Evolutionary conservation across 768 basidiomycete species (phyloP), one percentile per base, ranked within the genome.

Genomic region (Kwoniella botswanensis): DNA sequence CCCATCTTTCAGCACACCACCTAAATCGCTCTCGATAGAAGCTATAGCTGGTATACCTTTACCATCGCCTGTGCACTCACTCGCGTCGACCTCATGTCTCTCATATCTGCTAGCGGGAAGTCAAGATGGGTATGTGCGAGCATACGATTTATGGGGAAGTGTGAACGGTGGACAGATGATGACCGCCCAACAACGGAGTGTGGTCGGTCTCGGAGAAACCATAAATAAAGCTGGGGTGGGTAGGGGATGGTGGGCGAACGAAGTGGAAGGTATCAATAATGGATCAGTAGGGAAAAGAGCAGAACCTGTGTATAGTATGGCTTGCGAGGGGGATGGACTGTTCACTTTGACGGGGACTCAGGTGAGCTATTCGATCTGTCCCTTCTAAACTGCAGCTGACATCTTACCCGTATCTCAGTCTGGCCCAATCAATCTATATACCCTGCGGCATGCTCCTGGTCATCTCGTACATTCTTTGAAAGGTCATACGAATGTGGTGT

Each of bases 401-500:
- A 60, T 63, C 64, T 61, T 26, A 71, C 15, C 22, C 10, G 3
- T 44, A 10, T 75, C 44, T 46, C 44, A 96, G 94, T 87, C 88
- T 74, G 97, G 96, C n/a, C 88, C 90, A 74, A 91, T 99, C 81
- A 94, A 94, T 82, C 86, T 99, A 22, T 94, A 92, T 81, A 97
- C 94, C 1, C 88, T 97, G 21, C 90, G 96, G 41, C 95, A 98
- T 81, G 91, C 94, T 57, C 93, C 95, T 59, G 96, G 96, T 57
- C 88, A 88, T 68, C 84, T 91, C 18, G 86, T 88, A 59, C 90
- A 92, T 85, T 87, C 88, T 11, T 87, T 94, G 85, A 86, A 86
- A 66, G 91, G 90, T 0, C 94, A 96, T 79, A 71, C 73, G 1
- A 72, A 75, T 46, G 91, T 93, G 26, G 89, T 99, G 18, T 96